phyloP scores from a whole-genome alignment of 2,329 filamentous ascomycete genomes.

The Kalmusia sp. region DNA sequence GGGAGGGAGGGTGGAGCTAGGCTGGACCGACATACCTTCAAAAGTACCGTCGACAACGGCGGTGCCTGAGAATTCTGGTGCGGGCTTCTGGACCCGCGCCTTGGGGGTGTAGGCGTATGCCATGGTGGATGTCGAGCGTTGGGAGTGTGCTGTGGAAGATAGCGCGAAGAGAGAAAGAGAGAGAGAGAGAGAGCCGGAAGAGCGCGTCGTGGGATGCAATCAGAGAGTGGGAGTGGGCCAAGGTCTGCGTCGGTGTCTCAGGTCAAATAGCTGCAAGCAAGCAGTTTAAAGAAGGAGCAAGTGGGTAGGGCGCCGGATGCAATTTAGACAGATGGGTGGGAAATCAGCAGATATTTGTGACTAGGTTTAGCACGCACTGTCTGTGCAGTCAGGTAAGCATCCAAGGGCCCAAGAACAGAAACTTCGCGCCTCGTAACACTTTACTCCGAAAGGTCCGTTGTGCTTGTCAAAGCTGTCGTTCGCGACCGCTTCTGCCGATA shows the following conservation, averaged over 20 bases:
- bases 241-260: conserved; percentile 4
- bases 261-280: neutral
- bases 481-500: conserved; percentile 10
- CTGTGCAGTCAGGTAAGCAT: conserved; percentile 3
- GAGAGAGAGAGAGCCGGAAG: conserved; percentile 11
- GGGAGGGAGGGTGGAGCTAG: neutral
- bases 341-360: conserved; percentile 7
- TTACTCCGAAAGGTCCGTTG: neutral
- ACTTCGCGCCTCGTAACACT: neutral
- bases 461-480: neutral
- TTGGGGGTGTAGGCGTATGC: conserved; percentile 45
- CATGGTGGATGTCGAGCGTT: conserved; percentile 27
- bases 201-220: neutral
- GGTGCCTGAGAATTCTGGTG: conserved; percentile 46
- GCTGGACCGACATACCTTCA: conserved; percentile 38
- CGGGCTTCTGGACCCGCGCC: conserved; percentile 49
- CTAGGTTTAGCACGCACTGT: neutral
- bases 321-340: conserved; percentile 7
- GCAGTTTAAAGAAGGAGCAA: neutral
- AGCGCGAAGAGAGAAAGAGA: too few species aligned
- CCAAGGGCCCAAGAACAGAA: neutral
- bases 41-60: conserved; percentile 50
- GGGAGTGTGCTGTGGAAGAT: conserved; percentile 11
- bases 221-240: neutral
- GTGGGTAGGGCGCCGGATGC: conserved; percentile 4